phyloP scores from a whole-genome alignment of 2,329 filamentous ascomycete genomes.

The Botryotinia convoluta region DNA sequence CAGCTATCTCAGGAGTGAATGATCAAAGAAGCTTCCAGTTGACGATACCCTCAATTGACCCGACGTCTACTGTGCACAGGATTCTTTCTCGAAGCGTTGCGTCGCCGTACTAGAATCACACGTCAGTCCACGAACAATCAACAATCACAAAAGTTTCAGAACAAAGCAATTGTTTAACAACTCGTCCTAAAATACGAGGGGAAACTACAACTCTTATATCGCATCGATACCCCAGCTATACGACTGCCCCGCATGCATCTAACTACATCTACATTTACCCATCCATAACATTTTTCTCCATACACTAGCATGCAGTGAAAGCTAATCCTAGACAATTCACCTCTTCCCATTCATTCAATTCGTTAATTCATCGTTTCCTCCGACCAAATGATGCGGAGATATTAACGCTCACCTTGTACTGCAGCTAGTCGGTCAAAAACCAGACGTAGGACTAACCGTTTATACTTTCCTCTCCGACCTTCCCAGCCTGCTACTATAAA shows the following conservation, averaged over 20 bases:
- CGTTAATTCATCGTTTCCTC: not conserved
- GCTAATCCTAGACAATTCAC: not conserved
- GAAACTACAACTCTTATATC: not conserved
- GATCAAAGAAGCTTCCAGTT: not conserved
- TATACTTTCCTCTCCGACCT: not conserved
- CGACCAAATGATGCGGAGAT: not conserved
- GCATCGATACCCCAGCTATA: not conserved
- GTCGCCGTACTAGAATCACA: not conserved
- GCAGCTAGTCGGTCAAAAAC: not conserved
- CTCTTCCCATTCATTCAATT: not conserved
- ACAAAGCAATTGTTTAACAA: not conserved
- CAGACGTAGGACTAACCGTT: not conserved
- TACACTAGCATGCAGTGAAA: constrained; percentile 2
- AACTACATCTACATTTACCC: not conserved
- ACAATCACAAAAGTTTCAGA: not conserved
- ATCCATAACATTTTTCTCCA: not conserved
- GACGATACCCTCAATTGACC: no score
- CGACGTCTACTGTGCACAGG: not conserved
- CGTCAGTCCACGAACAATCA: not conserved
- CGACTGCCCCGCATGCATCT: not conserved
- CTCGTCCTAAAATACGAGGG: not conserved
- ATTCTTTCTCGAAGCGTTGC: not conserved
- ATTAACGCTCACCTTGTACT: not conserved
- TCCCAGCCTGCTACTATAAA: not conserved
- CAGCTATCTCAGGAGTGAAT: not conserved